Evolutionary conservation across 768 basidiomycete species (phyloP).

Genomic region (Leccinellum luteum): DNA sequence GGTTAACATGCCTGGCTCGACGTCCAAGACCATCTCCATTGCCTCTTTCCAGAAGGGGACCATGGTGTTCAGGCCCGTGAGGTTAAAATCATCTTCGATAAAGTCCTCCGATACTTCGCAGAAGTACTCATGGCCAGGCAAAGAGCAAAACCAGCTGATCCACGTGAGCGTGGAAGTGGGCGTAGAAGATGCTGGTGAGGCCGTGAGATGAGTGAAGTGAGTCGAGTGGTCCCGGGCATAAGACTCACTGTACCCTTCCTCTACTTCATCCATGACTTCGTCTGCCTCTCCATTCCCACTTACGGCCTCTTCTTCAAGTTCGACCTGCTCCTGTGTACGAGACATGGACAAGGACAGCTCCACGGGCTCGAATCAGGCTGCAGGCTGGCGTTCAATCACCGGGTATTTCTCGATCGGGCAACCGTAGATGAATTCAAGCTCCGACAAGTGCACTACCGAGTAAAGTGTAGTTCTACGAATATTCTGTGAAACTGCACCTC

Average conservation of each 20-base stretch:
- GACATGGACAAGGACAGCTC: constrained; percentile 37
- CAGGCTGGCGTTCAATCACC: constrained; percentile 20
- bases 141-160: constrained; percentile 95
- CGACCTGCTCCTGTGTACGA: constrained; percentile 42
- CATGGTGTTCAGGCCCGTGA: constrained; percentile 92
- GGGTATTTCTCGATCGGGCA: constrained; percentile 27
- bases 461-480: constrained; percentile 5
- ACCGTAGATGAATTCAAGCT: constrained; percentile 26
- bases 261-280: constrained; percentile 73
- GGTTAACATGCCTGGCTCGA: constrained; percentile 83
- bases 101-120: constrained; percentile 98
- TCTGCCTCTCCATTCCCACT: constrained; percentile 63
- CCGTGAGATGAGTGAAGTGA: constrained; percentile 17
- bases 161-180: constrained; percentile 91
- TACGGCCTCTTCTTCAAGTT: constrained; percentile 58
- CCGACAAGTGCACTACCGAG: constrained; percentile 23
- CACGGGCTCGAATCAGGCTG: constrained; percentile 26
- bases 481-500: constrained; percentile 46
- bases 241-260: constrained; percentile 75
- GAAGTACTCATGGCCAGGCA: constrained; percentile 96
- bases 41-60: constrained; percentile 99
- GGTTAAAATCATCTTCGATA: constrained; percentile 99
- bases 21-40: constrained; percentile 99
- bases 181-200: constrained; percentile 71
- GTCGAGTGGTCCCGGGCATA: constrained; percentile 1